Evolutionary conservation across 192 early-diverging fungal genomes (phyloP).

Genomic region (Backusella tuberculispora): DNA sequence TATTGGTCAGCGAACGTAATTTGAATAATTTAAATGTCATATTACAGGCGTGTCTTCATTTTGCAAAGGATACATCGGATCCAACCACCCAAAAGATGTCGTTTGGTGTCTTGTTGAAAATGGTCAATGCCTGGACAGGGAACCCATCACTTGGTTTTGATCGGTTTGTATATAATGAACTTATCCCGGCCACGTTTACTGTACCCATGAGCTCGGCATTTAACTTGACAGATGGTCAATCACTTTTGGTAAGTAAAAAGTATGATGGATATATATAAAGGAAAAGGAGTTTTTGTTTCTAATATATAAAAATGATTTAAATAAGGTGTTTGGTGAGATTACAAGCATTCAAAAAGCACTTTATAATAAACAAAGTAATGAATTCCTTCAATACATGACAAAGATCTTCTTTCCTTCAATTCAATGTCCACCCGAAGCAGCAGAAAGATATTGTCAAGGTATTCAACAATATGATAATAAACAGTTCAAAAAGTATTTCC

Average conservation of each 20-base stretch:
- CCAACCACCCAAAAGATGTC: constrained; percentile 64
- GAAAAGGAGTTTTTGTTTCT: neutral
- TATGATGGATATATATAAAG: no score
- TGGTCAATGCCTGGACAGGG: constrained; percentile 66
- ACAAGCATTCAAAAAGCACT: constrained; percentile 58
- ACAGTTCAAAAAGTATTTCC: constrained; percentile 76
- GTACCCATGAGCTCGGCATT: constrained; percentile 76
- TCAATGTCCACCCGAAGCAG: constrained; percentile 64
- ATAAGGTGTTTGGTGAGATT: constrained; percentile 60
- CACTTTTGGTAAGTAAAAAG: constrained; percentile 58
- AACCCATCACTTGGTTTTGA: constrained; percentile 62
- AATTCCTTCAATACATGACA: constrained; percentile 64
- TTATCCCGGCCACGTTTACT: constrained; percentile 78
- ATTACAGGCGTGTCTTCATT: constrained; percentile 70
- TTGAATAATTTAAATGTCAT: constrained; percentile 60
- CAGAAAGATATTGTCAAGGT: constrained; percentile 76
- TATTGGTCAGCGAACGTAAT: constrained; percentile 77
- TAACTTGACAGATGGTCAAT: constrained; percentile 75
- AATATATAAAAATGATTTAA: neutral
- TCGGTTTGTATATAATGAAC: constrained; percentile 76
- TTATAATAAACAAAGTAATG: constrained; percentile 56
- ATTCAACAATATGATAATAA: constrained; percentile 67
- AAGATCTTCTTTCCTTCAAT: constrained; percentile 67
- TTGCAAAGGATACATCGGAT: constrained; percentile 65
- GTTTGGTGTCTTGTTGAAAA: constrained; percentile 70